A percentile compares a stretch with the other conserved stretches of the same genome.
Evolutionary conservation across 768 basidiomycete species (phyloP).

Genomic region (Lactarius vividus): DNA sequence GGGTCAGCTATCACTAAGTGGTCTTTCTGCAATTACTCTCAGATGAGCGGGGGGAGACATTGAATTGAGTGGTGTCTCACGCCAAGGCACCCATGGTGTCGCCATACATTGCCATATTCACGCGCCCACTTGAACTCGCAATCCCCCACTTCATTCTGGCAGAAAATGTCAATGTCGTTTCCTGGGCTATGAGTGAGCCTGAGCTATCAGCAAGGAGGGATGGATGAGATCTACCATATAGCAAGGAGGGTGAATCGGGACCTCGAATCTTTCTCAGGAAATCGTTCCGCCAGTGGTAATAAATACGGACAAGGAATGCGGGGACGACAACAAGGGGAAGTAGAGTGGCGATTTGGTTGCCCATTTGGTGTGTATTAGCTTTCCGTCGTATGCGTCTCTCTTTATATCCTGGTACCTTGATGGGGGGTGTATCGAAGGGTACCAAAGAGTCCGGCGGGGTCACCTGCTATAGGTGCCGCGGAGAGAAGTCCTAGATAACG

Average conservation of each 20-base stretch:
- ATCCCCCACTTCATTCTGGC: conserved; percentile 24
- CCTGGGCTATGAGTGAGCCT: too few species aligned
- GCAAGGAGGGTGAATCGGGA: neutral
- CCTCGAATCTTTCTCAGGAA: neutral
- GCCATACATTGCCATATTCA: conserved; percentile 30
- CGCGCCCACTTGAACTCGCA: conserved; percentile 23
- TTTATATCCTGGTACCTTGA: too few species aligned
- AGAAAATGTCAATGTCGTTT: too few species aligned
- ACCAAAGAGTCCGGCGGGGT: too few species aligned
- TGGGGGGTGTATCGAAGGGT: too few species aligned
- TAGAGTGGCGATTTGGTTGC: too few species aligned
- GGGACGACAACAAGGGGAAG: neutral
- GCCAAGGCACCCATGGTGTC: conserved; percentile 26
- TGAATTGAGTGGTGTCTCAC: conserved; percentile 20
- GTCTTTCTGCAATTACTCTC: conserved; percentile 19
- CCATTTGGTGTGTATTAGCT: too few species aligned
- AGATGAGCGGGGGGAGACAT: neutral
- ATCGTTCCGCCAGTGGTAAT: neutral
- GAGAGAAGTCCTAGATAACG: too few species aligned
- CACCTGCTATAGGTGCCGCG: too few species aligned
- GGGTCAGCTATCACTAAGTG: conserved; percentile 1
- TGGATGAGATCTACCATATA: too few species aligned
- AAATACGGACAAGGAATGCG: neutral
- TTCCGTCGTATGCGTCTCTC: too few species aligned
- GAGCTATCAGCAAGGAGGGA: too few species aligned